Evolutionary conservation across 2,329 filamentous ascomycete genomes (phyloP).

Genomic region (Exophiala spinifera): DNA sequence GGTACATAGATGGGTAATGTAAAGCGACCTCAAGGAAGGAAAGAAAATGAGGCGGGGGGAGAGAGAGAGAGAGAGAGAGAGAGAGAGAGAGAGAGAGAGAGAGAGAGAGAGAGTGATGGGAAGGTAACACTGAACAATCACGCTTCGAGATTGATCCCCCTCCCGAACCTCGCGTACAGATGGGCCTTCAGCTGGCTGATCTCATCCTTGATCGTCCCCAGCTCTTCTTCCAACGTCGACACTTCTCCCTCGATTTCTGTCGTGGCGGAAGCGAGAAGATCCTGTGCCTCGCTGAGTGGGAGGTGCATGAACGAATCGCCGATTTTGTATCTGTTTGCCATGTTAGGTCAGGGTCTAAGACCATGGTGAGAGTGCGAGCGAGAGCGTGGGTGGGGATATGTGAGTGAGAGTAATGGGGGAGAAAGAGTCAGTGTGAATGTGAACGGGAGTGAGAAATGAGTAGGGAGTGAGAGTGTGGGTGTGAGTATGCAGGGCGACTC

Average conservation of each 20-base stretch:
- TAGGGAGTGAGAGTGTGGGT: too few species aligned
- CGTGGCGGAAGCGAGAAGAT: constrained; percentile 71
- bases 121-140: constrained; percentile 8
- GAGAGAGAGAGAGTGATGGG: too few species aligned
- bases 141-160: constrained; percentile 88
- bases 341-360: background rate
- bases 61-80: too few species aligned
- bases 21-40: too few species aligned
- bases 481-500: too few species aligned
- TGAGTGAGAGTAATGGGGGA: background rate
- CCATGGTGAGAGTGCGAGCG: too few species aligned
- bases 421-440: too few species aligned
- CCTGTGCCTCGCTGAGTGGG: constrained; percentile 78
- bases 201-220: constrained; percentile 73
- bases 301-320: constrained; percentile 93
- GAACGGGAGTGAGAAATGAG: too few species aligned
- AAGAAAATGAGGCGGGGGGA: too few species aligned
- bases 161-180: constrained; percentile 89
- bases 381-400: too few species aligned
- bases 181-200: constrained; percentile 88
- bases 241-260: constrained; percentile 75
- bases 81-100: too few species aligned
- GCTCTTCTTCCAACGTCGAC: constrained; percentile 69
- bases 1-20: too few species aligned
- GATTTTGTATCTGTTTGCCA: constrained; percentile 74